Conservation (phyloP, 2,329 filamentous ascomycete species). For the Pseudogymnoascus sp. region DNA sequence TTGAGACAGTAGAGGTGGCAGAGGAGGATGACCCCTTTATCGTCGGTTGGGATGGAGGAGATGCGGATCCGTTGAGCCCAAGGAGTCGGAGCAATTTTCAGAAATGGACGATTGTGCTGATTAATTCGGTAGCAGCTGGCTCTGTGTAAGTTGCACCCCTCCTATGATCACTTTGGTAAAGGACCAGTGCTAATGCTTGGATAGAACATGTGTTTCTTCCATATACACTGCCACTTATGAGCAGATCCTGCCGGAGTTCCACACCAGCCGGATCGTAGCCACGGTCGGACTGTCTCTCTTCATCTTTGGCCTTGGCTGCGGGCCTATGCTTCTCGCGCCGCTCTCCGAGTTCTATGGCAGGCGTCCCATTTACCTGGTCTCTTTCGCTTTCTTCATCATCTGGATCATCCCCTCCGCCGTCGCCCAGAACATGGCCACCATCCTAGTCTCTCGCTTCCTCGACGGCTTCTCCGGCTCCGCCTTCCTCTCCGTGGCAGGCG, state of each 20-base stretch:
- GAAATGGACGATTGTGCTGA: conserved; percentile 73
- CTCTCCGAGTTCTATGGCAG: conserved; percentile 69
- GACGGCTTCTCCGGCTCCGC: conserved; percentile 64
- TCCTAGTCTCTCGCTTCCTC: conserved; percentile 72
- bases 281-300: conserved; percentile 77
- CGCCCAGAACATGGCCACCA: conserved; percentile 72
- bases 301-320: conserved; percentile 63
- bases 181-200: neutral
- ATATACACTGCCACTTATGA: conserved; percentile 79
- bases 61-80: conserved; percentile 67
- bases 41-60: conserved; percentile 66
- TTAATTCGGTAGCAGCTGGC: conserved; percentile 62
- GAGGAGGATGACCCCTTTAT: conserved; percentile 47
- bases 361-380: conserved; percentile 69
- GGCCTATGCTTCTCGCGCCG: conserved; percentile 49
- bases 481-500: conserved; percentile 69
- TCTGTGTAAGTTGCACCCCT: conserved; percentile 62
- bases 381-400: conserved; percentile 67
- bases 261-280: conserved; percentile 61
- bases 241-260: conserved; percentile 70
- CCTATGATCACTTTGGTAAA: neutral
- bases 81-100: conserved; percentile 56
- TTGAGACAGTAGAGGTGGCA: conserved; percentile 20
- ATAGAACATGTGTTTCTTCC: conserved; percentile 75
- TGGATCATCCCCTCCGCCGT: conserved; percentile 78